Evolutionary conservation across 2,329 filamentous ascomycete species (phyloP).

Genomic region (Fusarium abutilonis): DNA sequence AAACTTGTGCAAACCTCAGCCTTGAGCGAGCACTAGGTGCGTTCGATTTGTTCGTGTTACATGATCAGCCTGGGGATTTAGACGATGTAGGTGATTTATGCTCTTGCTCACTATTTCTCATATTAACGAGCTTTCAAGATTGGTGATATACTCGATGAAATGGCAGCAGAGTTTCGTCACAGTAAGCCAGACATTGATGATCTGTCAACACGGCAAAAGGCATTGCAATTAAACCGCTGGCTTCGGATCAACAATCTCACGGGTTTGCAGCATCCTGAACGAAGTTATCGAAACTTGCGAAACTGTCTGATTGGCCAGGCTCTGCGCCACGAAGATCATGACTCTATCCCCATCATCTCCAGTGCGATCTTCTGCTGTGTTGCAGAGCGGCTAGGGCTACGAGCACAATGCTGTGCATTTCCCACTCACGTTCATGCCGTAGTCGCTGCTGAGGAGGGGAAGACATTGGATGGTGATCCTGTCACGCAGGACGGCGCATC

Average conservation of each 20-base stretch:
- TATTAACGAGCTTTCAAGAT: slow-evolving; percentile 57
- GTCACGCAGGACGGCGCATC: slow-evolving; percentile 52
- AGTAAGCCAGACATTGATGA: slow-evolving; percentile 63
- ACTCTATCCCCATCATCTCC: slow-evolving; percentile 86
- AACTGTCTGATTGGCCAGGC: slow-evolving; percentile 91
- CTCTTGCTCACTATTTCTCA: slow-evolving; percentile 2
- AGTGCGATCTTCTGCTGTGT: slow-evolving; percentile 86
- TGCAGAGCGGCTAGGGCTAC: slow-evolving; percentile 76
- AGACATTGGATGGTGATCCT: slow-evolving; percentile 66
- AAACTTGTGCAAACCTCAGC: slow-evolving; percentile 53
- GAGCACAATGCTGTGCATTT: slow-evolving; percentile 81
- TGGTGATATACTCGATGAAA: slow-evolving; percentile 69
- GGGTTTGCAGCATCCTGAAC: slow-evolving; percentile 71
- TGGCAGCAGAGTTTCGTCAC: slow-evolving; percentile 66
- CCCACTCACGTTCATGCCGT: slow-evolving; percentile 88
- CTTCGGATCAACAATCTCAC: slow-evolving; percentile 74
- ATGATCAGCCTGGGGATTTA: slow-evolving; percentile 76
- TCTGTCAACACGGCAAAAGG: slow-evolving; percentile 72
- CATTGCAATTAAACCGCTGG: slow-evolving; percentile 74
- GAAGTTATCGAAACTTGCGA: slow-evolving; percentile 79
- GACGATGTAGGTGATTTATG: slow-evolving; percentile 65
- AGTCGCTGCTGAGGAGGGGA: slow-evolving; percentile 69
- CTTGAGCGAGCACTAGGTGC: slow-evolving; percentile 81
- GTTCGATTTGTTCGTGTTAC: slow-evolving; percentile 89
- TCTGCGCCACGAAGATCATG: slow-evolving; percentile 75